phyloP scores from a whole-genome alignment of 495 filamentous ascomycete species.

The Podospora pseudopauciseta region DNA sequence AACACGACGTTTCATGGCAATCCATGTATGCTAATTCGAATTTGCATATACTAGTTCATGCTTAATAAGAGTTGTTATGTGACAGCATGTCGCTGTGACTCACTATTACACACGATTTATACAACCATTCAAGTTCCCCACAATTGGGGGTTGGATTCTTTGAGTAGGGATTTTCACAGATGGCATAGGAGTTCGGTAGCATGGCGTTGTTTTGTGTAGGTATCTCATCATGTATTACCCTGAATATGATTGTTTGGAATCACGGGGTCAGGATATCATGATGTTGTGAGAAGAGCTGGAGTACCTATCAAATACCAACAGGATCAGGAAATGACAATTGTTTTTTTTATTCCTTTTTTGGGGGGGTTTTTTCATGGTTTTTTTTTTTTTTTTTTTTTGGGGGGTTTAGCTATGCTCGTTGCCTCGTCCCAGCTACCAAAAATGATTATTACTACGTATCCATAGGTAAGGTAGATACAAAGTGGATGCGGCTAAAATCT shows the following conservation, averaged over 20 bases:
- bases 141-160: not conserved
- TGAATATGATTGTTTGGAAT: not conserved
- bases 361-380: too few relatives aligned
- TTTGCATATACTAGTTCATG: not conserved
- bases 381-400: too few relatives aligned
- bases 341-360: too few relatives aligned
- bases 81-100: not conserved
- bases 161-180: not conserved
- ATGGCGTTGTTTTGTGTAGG: not conserved
- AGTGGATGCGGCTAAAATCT: not conserved
- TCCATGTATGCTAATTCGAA: constrained; percentile 7
- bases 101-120: not conserved
- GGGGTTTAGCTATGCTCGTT: not conserved
- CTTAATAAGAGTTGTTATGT: not conserved
- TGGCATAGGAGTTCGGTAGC: not conserved
- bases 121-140: not conserved
- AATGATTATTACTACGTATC: too few relatives aligned
- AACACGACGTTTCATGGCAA: constrained; percentile 8
- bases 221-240: not conserved
- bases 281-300: not conserved
- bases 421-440: not conserved
- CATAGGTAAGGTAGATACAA: not conserved
- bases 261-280: not conserved
- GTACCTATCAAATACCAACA: not conserved
- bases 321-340: not conserved